Evolutionary conservation across 257 asterid genomes (phyloP).

Genomic region (Solanum neorickii): DNA sequence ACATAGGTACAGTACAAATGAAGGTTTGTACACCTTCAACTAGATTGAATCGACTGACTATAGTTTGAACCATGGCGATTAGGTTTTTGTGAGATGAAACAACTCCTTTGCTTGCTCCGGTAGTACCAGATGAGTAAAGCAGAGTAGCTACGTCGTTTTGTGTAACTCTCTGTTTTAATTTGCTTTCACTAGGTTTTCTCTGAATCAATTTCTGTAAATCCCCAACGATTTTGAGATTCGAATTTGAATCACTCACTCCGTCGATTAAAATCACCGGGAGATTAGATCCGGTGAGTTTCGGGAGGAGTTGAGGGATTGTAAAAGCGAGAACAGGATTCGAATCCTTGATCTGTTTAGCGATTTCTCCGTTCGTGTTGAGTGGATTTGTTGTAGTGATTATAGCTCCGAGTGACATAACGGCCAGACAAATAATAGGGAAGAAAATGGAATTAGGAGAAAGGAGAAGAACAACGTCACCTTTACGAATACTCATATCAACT

Average conservation of each 20-base stretch:
- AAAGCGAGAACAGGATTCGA: constrained; percentile 75
- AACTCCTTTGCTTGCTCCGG: constrained; percentile 96
- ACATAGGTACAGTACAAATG: constrained; percentile 91
- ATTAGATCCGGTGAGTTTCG: constrained; percentile 32
- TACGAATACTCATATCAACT: constrained; percentile 44
- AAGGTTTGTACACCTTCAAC: constrained; percentile 24
- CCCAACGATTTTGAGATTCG: background rate
- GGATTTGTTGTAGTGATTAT: constrained; percentile 92
- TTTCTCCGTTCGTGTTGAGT: constrained; percentile 65
- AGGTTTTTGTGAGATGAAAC: constrained; percentile 67
- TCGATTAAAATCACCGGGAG: constrained; percentile 52
- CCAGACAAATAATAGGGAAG: constrained; percentile 74
- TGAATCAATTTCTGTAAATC: constrained; percentile 51
- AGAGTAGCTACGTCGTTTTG: constrained; percentile 71
- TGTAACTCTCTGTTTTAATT: constrained; percentile 42
- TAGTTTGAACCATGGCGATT: constrained; percentile 60
- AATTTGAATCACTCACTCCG: background rate
- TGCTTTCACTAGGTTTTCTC: constrained; percentile 17
- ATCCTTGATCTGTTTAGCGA: constrained; percentile 61
- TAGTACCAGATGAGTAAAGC: constrained; percentile 90
- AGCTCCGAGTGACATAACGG: constrained; percentile 87
- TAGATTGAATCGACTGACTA: constrained; percentile 29
- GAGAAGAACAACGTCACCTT: constrained; percentile 64
- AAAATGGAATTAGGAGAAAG: constrained; percentile 78
- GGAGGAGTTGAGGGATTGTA: constrained; percentile 45